Conservation (phyloP, 805 yeast genomes). For the Cyberlindnera euphorbiae region DNA sequence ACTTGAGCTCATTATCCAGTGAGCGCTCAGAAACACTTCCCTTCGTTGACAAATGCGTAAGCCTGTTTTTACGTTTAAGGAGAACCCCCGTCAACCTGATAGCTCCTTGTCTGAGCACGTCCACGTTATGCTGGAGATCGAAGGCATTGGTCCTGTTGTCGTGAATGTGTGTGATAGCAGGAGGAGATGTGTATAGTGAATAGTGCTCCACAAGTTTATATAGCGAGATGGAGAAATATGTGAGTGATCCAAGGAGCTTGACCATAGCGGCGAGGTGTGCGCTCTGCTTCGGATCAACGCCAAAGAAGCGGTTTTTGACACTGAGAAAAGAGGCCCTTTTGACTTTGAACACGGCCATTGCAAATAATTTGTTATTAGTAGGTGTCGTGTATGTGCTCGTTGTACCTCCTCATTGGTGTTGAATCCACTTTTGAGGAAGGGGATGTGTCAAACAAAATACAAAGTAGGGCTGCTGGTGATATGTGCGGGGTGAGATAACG, state of each 20-base stretch:
- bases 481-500: no score
- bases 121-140: background rate
- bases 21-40: background rate
- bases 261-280: slow-evolving; percentile 1
- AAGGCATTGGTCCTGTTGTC: background rate
- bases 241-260: slow-evolving; percentile 7
- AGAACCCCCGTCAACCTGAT: slow-evolving; percentile 4
- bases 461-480: no score
- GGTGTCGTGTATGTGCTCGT: background rate
- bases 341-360: slow-evolving; percentile 8
- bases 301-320: slow-evolving; percentile 8
- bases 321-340: slow-evolving; percentile 5
- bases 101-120: slow-evolving; percentile 2
- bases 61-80: slow-evolving; percentile 4
- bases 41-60: slow-evolving; percentile 2
- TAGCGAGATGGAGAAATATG: slow-evolving; percentile 5
- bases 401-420: background rate
- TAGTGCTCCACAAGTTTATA: slow-evolving; percentile 8
- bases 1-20: slow-evolving; percentile 1
- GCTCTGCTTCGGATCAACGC: slow-evolving; percentile 1
- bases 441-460: no score
- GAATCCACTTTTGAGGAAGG: background rate
- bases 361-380: background rate
- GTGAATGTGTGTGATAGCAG: background rate
- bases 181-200: slow-evolving; percentile 1